A percentile compares a stretch with the other conserved stretches of the same genome.
Evolutionary conservation across 2,329 filamentous ascomycete species (phyloP).

Genomic region (Hypoxylon sp.): DNA sequence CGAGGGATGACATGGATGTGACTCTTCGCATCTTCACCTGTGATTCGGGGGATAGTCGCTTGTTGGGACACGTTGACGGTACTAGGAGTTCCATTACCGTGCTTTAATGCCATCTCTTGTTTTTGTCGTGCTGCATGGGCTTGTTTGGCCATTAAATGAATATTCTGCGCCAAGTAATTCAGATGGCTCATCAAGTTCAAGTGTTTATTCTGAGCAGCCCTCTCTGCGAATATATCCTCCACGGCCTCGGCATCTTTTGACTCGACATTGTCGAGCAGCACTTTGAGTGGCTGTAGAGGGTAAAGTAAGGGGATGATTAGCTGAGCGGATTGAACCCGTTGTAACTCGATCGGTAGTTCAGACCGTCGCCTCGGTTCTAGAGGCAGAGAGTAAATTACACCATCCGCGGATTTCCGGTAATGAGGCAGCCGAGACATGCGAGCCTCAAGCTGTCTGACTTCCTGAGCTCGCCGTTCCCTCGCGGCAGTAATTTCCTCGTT

Average conservation of each 20-base stretch:
- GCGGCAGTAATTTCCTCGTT: conserved; percentile 73
- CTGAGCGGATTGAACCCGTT: conserved; percentile 73
- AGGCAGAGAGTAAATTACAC: conserved; percentile 78
- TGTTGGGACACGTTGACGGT: neutral
- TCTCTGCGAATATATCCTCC: conserved; percentile 75
- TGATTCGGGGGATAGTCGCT: conserved; percentile 38
- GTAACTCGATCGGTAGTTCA: conserved; percentile 73
- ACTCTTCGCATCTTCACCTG: conserved; percentile 64
- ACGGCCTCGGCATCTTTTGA: conserved; percentile 72
- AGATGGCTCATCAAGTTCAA: conserved; percentile 79
- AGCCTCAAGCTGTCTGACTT: conserved; percentile 81
- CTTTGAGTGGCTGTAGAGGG: conserved; percentile 76
- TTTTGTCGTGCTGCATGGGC: conserved; percentile 52
- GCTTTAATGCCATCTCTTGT: conserved; percentile 8
- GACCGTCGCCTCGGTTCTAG: conserved; percentile 74
- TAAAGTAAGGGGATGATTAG: conserved; percentile 80
- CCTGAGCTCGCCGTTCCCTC: conserved; percentile 72
- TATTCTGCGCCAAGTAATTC: conserved; percentile 80
- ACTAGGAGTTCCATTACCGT: neutral
- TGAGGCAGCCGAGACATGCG: conserved; percentile 77
- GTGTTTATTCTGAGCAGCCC: conserved; percentile 68
- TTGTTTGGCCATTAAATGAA: conserved; percentile 76
- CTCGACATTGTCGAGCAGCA: conserved; percentile 76
- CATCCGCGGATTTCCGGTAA: conserved; percentile 79
- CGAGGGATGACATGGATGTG: conserved; percentile 81